Percentiles rank a stretch among this genome's conserved stretches.
Conservation (phyloP, 306 rosid genomes). For the Fragaria vesca region DNA sequence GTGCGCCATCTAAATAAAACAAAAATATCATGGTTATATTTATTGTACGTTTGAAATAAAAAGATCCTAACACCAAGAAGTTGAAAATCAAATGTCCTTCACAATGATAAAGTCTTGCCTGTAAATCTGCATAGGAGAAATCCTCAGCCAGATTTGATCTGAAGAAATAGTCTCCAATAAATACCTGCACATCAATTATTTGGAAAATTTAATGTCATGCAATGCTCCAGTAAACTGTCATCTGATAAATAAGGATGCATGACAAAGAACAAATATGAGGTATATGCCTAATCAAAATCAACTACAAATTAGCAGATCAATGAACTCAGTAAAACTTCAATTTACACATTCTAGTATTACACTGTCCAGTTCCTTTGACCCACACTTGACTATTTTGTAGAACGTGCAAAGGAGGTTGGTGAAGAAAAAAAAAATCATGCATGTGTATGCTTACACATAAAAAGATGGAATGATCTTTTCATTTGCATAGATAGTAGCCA, state of each 20-base stretch:
- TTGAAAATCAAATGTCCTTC: neutral
- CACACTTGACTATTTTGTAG: neutral
- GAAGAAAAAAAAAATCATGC: neutral
- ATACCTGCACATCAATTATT: conserved; percentile 56
- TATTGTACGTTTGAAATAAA: neutral
- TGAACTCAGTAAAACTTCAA: conserved; percentile 3
- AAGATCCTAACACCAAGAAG: conserved; percentile 1
- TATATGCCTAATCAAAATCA: neutral
- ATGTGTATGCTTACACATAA: neutral
- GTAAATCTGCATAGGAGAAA: conserved; percentile 66
- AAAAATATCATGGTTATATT: neutral
- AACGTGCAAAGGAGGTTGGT: neutral
- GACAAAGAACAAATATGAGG: neutral
- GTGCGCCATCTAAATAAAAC: neutral
- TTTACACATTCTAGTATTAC: neutral
- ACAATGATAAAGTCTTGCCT: conserved; percentile 42
- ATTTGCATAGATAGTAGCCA: neutral
- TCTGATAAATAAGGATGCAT: neutral
- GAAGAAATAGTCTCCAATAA: conserved; percentile 81
- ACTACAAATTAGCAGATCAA: neutral
- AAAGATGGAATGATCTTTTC: conserved; percentile 4
- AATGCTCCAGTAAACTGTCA: neutral
- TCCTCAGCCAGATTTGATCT: conserved; percentile 70
- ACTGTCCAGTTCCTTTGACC: neutral
- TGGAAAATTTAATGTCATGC: conserved; percentile 13